Conservation (phyloP, 148 eudicot species). For the Polygonum aviculare region DNA sequence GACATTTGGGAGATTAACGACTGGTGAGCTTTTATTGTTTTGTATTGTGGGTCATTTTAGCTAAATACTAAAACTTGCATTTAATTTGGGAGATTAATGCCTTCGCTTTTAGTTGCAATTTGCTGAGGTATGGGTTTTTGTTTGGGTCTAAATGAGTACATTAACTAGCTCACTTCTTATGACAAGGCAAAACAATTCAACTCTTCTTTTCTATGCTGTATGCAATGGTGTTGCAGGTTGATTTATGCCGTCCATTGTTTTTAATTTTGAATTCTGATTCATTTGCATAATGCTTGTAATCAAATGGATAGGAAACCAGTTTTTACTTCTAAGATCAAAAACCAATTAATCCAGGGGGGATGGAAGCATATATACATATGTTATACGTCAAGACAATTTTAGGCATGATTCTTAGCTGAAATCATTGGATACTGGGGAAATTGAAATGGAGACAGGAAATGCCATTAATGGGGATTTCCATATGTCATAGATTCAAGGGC, state of each 20-base stretch:
- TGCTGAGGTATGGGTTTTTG: background rate
- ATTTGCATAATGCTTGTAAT: background rate
- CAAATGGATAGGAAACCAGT: background rate
- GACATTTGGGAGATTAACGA: background rate
- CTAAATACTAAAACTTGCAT: no score
- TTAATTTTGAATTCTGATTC: background rate
- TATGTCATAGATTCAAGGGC: background rate
- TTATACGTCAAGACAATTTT: background rate
- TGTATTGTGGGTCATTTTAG: background rate
- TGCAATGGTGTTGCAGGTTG: background rate
- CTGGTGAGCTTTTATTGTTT: background rate
- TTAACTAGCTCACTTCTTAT: background rate
- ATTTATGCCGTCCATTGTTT: background rate
- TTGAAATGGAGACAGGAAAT: background rate
- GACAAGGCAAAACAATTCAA: background rate
- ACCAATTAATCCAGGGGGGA: background rate
- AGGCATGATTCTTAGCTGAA: background rate
- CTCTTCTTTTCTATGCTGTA: background rate
- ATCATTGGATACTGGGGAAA: background rate
- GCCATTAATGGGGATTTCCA: background rate
- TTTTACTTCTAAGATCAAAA: background rate
- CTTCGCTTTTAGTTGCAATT: background rate
- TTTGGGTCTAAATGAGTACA: background rate
- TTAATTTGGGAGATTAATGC: no score
- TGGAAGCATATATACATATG: background rate